Evolutionary conservation across 306 rosid genomes (phyloP).

Genomic region (Begonia loranthoides): DNA sequence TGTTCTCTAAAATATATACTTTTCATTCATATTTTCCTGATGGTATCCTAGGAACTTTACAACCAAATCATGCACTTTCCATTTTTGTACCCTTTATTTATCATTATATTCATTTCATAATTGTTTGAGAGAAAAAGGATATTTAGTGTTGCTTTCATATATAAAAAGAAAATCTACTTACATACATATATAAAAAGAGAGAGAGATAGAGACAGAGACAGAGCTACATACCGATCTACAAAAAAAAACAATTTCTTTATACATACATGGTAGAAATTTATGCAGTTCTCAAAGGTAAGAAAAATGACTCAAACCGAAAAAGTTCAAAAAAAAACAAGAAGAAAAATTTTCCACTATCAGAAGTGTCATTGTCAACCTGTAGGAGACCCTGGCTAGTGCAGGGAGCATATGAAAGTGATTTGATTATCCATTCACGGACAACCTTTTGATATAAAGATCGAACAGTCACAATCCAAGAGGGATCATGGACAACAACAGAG

Average conservation of each 20-base stretch:
- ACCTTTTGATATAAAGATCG: slow-evolving; percentile 80
- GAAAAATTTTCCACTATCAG: slow-evolving; percentile 7
- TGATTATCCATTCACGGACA: slow-evolving; percentile 91
- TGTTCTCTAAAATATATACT: too few relatives aligned
- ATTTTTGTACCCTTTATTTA: too few relatives aligned
- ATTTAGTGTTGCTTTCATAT: too few relatives aligned
- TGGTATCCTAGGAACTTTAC: too few relatives aligned
- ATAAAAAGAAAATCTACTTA: too few relatives aligned
- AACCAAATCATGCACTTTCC: too few relatives aligned
- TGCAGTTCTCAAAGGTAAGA: not conserved
- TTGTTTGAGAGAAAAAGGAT: too few relatives aligned
- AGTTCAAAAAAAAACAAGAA: slow-evolving; percentile 3
- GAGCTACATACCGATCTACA: too few relatives aligned
- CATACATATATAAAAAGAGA: not conserved
- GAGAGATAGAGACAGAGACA: not conserved
- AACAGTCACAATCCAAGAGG: slow-evolving; percentile 75
- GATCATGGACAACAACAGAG: slow-evolving; percentile 68
- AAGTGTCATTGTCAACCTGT: slow-evolving; percentile 48
- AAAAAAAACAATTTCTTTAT: too few relatives aligned
- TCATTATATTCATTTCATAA: too few relatives aligned
- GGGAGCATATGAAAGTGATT: slow-evolving; percentile 86
- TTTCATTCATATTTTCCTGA: too few relatives aligned
- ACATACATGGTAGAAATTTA: not conserved
- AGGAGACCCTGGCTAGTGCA: slow-evolving; percentile 99
- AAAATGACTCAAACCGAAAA: not conserved